Evolutionary conservation across 805 yeast species (phyloP).

Genomic region (Zygosaccharomyces lentus): DNA sequence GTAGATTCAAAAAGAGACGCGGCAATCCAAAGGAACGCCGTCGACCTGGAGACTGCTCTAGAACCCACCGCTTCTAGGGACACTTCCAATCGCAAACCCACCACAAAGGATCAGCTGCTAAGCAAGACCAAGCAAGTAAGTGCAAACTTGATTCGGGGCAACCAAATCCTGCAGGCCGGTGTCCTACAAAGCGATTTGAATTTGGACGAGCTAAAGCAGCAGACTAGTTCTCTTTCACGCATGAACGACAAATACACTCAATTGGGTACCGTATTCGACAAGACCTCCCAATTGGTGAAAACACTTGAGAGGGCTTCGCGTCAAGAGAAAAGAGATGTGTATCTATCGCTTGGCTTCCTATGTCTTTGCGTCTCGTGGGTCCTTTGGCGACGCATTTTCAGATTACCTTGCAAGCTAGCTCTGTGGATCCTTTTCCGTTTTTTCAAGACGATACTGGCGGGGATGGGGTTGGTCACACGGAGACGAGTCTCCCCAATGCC

Average conservation of each 20-base stretch:
- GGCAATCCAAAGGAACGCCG: slow-evolving; percentile 14
- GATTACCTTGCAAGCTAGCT: slow-evolving; percentile 29
- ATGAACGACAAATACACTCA: slow-evolving; percentile 33
- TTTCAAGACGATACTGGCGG: slow-evolving; percentile 35
- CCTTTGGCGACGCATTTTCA: slow-evolving; percentile 35
- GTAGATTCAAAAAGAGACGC: slow-evolving; percentile 21
- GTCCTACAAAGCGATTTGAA: slow-evolving; percentile 35
- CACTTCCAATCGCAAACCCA: slow-evolving; percentile 5
- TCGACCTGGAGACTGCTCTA: slow-evolving; percentile 4
- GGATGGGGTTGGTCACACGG: slow-evolving; percentile 26
- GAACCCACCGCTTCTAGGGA: neutral
- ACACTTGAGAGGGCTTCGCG: slow-evolving; percentile 31
- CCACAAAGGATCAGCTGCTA: slow-evolving; percentile 28
- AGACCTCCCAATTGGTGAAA: slow-evolving; percentile 32
- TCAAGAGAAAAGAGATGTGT: slow-evolving; percentile 35
- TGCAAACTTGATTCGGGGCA: slow-evolving; percentile 30
- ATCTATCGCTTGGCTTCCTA: slow-evolving; percentile 30
- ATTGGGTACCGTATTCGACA: slow-evolving; percentile 27
- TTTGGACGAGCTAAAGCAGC: slow-evolving; percentile 32
- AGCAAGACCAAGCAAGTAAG: slow-evolving; percentile 30
- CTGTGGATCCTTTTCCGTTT: slow-evolving; percentile 34
- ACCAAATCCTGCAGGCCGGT: slow-evolving; percentile 32
- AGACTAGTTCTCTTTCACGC: slow-evolving; percentile 27
- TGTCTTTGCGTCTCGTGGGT: slow-evolving; percentile 32
- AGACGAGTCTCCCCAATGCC: slow-evolving; percentile 2